phyloP scores from a whole-genome alignment of 139 green algal genomes.

The Limnomonas spitsbergensis region DNA sequence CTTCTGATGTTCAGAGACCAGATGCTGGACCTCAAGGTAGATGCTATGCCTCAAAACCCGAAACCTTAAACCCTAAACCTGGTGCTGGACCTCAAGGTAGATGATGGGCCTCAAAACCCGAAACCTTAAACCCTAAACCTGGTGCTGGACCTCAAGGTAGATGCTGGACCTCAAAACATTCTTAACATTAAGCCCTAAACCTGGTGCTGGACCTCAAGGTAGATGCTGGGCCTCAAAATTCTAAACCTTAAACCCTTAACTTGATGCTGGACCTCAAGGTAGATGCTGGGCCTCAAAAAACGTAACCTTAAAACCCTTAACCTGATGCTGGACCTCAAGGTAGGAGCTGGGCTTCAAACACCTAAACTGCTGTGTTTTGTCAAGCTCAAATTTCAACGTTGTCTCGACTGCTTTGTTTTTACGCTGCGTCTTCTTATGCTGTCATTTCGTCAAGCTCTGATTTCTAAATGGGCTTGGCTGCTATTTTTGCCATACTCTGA shows the following conservation, averaged over 20 bases:
- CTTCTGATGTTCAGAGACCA: slow-evolving; percentile 54
- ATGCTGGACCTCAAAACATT: slow-evolving; percentile 17
- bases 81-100: slow-evolving; percentile 43
- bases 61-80: too few relatives aligned
- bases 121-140: too few relatives aligned
- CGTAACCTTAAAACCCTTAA: too few relatives aligned
- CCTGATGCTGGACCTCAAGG: slow-evolving; percentile 44
- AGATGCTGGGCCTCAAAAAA: slow-evolving; percentile 16
- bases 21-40: slow-evolving; percentile 45
- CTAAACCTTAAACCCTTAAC: too few relatives aligned
- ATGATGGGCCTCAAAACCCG: slow-evolving; percentile 17
- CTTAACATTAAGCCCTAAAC: too few relatives aligned
- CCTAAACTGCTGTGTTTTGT: slow-evolving; percentile 40
- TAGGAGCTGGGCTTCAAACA: slow-evolving; percentile 15
- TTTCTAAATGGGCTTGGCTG: too few relatives aligned
- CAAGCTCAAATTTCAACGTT: too few relatives aligned
- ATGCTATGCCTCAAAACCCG: slow-evolving; percentile 10
- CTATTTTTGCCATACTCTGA: too few relatives aligned
- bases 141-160: slow-evolving; percentile 43
- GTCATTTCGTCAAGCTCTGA: too few relatives aligned
- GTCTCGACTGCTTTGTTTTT: too few relatives aligned
- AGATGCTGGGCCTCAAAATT: slow-evolving; percentile 6
- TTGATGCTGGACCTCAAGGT: slow-evolving; percentile 42
- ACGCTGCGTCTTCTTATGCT: too few relatives aligned
- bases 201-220: slow-evolving; percentile 44